These are phyloP conservation scores for Phtheirospermum japonicum DNA, from an alignment of 257 asterid species.

Conservation along the genomic window DNA sequence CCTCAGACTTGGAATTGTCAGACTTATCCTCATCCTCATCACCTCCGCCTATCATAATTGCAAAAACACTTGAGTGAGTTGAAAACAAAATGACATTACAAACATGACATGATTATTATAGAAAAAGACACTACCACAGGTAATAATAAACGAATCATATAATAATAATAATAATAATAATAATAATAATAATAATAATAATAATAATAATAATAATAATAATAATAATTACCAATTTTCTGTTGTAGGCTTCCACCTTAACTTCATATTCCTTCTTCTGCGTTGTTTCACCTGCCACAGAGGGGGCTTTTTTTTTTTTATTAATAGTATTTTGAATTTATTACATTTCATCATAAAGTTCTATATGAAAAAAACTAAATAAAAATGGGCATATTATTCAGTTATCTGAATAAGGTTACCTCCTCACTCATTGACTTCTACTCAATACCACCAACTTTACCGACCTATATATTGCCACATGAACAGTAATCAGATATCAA, in stretches of 20 bases:
- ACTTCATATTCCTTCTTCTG: conserved; percentile 56
- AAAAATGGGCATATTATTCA: background rate
- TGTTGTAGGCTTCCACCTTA: conserved; percentile 60
- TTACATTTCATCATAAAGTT: conserved; percentile 7
- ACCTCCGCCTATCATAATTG: conserved; percentile 41
- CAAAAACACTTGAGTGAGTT: conserved; percentile 3
- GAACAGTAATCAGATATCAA: background rate
- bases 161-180: background rate
- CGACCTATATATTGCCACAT: conserved; percentile 43
- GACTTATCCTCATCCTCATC: conserved; percentile 77
- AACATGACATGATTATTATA: background rate
- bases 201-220: too few species aligned
- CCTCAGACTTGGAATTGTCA: conserved; percentile 82
- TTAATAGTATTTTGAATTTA: conserved; percentile 11
- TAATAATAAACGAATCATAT: background rate
- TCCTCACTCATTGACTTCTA: too few species aligned
- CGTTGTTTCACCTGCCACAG: conserved; percentile 42
- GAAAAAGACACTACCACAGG: background rate
- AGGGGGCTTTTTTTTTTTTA: conserved; percentile 71
- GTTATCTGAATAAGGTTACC: conserved; percentile 36
- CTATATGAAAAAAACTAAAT: background rate
- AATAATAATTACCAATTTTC: conserved; percentile 52
- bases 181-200: too few species aligned
- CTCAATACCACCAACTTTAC: conserved; percentile 76
- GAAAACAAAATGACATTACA: background rate